A percentile compares a stretch with the other conserved stretches of the same genome.
phyloP scores from a whole-genome alignment of 2,329 filamentous ascomycete species.

The Claviceps purpurea region DNA sequence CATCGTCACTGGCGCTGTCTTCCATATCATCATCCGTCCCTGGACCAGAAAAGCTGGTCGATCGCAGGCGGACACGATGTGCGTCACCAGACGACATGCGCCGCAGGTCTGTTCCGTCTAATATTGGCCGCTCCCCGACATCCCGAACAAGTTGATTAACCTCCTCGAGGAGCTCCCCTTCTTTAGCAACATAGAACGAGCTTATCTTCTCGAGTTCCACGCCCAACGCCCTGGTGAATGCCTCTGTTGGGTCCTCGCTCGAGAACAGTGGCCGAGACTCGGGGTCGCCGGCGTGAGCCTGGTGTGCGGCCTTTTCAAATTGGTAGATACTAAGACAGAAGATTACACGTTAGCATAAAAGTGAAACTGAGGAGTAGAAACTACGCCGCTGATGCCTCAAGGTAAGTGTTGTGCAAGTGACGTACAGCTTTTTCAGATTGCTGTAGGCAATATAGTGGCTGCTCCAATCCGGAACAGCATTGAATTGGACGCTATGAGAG shows the following conservation, averaged over 20 bases:
- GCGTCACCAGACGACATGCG: slow-evolving; percentile 17
- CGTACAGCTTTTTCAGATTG: slow-evolving; percentile 94
- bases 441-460: slow-evolving; percentile 96
- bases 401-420: slow-evolving; percentile 10
- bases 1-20: slow-evolving; percentile 51
- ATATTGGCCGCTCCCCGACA: slow-evolving; percentile 48
- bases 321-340: slow-evolving; percentile 64
- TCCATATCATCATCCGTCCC: slow-evolving; percentile 37
- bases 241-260: slow-evolving; percentile 60
- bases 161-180: slow-evolving; percentile 74
- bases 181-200: slow-evolving; percentile 81
- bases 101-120: slow-evolving; percentile 25
- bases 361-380: too few species aligned
- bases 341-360: not conserved
- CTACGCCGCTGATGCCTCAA: not conserved
- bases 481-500: slow-evolving; percentile 98
- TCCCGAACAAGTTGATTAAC: slow-evolving; percentile 66
- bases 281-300: slow-evolving; percentile 50
- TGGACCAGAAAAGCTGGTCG: slow-evolving; percentile 27
- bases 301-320: slow-evolving; percentile 74
- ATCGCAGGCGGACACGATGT: slow-evolving; percentile 12
- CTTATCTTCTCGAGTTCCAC: slow-evolving; percentile 88
- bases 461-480: slow-evolving; percentile 99
- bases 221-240: slow-evolving; percentile 72
- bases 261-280: slow-evolving; percentile 76